phyloP scores from a whole-genome alignment of 495 filamentous ascomycete species.

The Stereocaulon alpinum region DNA sequence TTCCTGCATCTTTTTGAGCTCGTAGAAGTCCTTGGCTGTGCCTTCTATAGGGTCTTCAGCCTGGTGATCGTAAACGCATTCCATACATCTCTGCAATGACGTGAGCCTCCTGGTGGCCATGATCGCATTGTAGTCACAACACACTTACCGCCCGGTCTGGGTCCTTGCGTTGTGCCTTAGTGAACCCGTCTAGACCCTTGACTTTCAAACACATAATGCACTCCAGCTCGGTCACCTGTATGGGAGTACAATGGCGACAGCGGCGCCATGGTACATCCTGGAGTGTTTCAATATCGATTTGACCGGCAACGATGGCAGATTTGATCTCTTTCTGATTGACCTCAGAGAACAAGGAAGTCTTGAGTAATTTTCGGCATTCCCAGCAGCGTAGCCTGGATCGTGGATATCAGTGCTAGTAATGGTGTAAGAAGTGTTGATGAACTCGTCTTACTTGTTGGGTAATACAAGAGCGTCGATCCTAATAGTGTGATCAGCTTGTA shows the following conservation, averaged over 20 bases:
- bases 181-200: conserved; percentile 43
- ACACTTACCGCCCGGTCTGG: conserved; percentile 38
- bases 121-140: background rate
- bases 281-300: conserved; percentile 8
- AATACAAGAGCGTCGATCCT: conserved; percentile 19
- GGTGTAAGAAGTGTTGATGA: background rate
- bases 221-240: conserved; percentile 29
- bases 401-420: background rate
- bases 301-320: conserved; percentile 21
- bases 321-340: conserved; percentile 34
- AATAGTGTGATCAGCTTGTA: background rate
- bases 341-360: conserved; percentile 34
- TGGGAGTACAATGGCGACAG: conserved; percentile 25
- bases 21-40: background rate
- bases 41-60: background rate
- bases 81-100: conserved; percentile 40
- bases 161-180: conserved; percentile 43
- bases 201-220: conserved; percentile 36
- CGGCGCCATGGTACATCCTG: conserved; percentile 13
- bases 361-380: conserved; percentile 35
- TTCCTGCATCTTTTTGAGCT: background rate
- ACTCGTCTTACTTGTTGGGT: conserved; percentile 21
- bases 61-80: conserved; percentile 36
- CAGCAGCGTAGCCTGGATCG: conserved; percentile 38
- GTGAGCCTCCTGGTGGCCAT: conserved; percentile 14